Evolutionary conservation across 176 grass and related monocot genomes (phyloP).

Genomic region (Melocanna baccifera): DNA sequence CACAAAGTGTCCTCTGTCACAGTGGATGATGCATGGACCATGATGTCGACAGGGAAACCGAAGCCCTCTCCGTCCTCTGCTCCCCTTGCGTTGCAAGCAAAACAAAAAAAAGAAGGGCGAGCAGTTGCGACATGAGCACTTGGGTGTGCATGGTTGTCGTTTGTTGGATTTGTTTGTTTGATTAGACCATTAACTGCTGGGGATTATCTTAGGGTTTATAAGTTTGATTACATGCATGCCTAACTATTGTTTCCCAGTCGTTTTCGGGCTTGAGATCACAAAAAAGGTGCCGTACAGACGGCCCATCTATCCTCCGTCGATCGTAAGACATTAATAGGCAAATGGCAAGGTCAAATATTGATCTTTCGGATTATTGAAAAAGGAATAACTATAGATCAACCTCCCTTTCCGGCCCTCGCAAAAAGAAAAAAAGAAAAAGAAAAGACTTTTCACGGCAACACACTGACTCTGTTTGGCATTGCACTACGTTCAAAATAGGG

Average conservation of each 20-base stretch:
- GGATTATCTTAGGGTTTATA: background rate
- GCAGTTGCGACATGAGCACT: background rate
- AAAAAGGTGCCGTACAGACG: background rate
- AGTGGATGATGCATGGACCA: constrained; percentile 4
- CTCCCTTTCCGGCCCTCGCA: no score
- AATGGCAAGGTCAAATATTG: background rate
- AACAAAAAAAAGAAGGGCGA: background rate
- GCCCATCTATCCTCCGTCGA: background rate
- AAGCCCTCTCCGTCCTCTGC: background rate
- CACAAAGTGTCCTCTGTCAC: background rate
- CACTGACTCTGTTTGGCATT: background rate
- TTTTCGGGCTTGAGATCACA: background rate
- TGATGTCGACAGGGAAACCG: constrained; percentile 23
- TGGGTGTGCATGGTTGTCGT: background rate
- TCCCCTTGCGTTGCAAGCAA: background rate
- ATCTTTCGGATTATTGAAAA: background rate
- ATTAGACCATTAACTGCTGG: background rate
- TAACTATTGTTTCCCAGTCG: background rate
- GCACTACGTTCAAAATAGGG: background rate
- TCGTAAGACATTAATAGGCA: background rate
- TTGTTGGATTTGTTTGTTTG: background rate
- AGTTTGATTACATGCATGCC: background rate
- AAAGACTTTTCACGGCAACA: background rate
- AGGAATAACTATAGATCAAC: background rate
- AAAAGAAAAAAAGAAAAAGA: no score